These are phyloP conservation scores for Aspergillus caelatus DNA, from an alignment of 2,329 filamentous ascomycete species.

Conservation along the genomic window DNA sequence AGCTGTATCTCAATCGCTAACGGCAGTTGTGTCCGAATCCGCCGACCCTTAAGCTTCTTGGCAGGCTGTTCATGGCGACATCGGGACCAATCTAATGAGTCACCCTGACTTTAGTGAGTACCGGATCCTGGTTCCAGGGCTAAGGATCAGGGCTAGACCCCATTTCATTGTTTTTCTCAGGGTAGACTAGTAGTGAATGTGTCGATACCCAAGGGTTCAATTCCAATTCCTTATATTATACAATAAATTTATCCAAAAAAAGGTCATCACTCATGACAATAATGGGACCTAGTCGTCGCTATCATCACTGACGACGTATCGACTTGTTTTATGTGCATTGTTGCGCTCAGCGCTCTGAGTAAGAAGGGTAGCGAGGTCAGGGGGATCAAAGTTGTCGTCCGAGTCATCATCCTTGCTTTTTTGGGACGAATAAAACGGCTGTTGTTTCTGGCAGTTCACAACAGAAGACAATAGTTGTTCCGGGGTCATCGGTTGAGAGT, in stretches of 20 bases:
- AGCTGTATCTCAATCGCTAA: neutral
- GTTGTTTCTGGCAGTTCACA: constrained; percentile 8
- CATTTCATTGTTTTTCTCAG: neutral
- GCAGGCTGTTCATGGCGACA: neutral
- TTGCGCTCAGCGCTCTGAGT: constrained; percentile 19
- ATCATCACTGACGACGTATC: constrained; percentile 33
- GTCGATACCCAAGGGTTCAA: neutral
- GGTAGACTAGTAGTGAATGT: neutral
- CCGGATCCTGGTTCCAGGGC: neutral
- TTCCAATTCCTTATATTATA: neutral
- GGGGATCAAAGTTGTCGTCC: constrained; percentile 31
- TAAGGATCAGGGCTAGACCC: neutral
- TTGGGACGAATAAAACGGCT: constrained; percentile 25
- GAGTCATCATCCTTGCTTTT: constrained; percentile 20
- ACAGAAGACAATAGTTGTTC: constrained; percentile 21
- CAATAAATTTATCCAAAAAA: constrained; percentile 9
- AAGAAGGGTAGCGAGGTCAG: constrained; percentile 32
- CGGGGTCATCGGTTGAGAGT: constrained; percentile 13
- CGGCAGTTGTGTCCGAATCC: neutral
- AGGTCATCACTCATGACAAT: constrained; percentile 9
- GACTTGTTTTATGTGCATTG: constrained; percentile 21
- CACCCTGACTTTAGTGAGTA: neutral
- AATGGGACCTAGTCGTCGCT: constrained; percentile 26
- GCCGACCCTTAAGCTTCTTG: neutral
- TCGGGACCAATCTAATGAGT: neutral